A percentile compares a stretch with the other conserved stretches of the same genome.
Conservation (phyloP, 1,284 basidiomycete genomes). For the Papiliotrema flavescens region DNA sequence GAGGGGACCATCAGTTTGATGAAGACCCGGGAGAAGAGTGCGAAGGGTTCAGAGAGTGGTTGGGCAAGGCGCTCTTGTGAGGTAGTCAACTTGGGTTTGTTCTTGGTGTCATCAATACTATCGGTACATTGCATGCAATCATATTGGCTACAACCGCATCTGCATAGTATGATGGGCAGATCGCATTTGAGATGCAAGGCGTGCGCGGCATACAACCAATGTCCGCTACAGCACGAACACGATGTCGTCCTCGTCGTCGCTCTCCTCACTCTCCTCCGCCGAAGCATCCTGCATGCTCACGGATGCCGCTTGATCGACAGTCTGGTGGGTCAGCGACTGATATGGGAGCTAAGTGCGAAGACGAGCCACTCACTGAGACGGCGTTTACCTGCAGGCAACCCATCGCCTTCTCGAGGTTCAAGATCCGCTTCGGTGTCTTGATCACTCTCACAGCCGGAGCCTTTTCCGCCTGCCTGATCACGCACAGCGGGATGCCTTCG, state of each 20-base stretch:
- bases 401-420: neutral
- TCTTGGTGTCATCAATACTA: too few relatives aligned
- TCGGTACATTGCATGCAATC: neutral
- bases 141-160: neutral
- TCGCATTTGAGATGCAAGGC: too few relatives aligned
- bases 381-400: neutral
- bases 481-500: slow-evolving; percentile 1
- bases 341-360: neutral
- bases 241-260: slow-evolving; percentile 8
- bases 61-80: slow-evolving; percentile 20
- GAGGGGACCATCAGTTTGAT: slow-evolving; percentile 41
- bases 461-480: neutral
- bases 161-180: neutral
- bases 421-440: neutral
- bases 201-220: too few relatives aligned
- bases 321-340: neutral
- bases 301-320: neutral
- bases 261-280: slow-evolving; percentile 4
- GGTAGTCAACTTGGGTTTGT: neutral
- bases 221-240: neutral
- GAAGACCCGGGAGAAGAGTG: slow-evolving; percentile 38
- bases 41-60: slow-evolving; percentile 35
- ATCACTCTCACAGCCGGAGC: neutral
- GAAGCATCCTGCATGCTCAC: neutral
- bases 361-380: neutral